Evolutionary conservation across 2,329 filamentous ascomycete genomes (phyloP).

Genomic region (Aspergillus neotritici): DNA sequence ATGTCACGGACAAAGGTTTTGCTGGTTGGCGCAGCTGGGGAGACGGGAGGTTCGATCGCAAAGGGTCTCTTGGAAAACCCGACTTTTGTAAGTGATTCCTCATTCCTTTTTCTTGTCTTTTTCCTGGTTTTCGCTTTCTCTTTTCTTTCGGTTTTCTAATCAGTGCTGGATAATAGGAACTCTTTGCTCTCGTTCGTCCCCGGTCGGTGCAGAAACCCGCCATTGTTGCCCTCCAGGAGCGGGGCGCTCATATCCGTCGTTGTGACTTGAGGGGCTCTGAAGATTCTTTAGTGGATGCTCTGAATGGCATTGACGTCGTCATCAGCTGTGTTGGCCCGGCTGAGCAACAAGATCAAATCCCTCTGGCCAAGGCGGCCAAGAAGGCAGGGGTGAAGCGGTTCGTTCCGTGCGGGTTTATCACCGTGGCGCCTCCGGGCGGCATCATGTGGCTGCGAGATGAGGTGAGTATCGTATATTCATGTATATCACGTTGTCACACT

Average conservation of each 20-base stretch:
- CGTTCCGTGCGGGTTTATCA: constrained; percentile 48
- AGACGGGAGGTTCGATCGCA: constrained; percentile 37
- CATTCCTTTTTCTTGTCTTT: constrained; percentile 16
- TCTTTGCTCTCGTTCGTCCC: constrained; percentile 45
- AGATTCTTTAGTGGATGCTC: constrained; percentile 38
- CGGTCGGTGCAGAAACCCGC: constrained; percentile 45
- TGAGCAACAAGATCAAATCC: constrained; percentile 40
- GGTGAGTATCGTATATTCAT: constrained; percentile 24
- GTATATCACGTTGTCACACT: too few relatives aligned
- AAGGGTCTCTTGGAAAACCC: constrained; percentile 32
- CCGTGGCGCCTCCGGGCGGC: constrained; percentile 43
- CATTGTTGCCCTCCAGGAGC: constrained; percentile 35
- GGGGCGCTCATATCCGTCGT: constrained; percentile 41
- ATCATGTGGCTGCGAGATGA: constrained; percentile 40
- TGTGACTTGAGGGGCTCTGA: constrained; percentile 41
- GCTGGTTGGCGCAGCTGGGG: constrained; percentile 36
- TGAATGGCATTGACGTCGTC: constrained; percentile 43
- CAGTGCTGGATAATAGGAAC: constrained; percentile 32
- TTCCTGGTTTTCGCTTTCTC: too few relatives aligned
- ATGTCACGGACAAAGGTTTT: constrained; percentile 35
- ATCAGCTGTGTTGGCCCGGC: constrained; percentile 39
- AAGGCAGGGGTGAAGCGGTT: constrained; percentile 48
- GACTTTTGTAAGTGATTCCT: constrained; percentile 15
- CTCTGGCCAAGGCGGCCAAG: constrained; percentile 46
- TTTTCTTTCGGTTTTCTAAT: constrained; percentile 1